Conservation (phyloP, 352 stramenopile species). For the Phytophthora cryptogea region DNA sequence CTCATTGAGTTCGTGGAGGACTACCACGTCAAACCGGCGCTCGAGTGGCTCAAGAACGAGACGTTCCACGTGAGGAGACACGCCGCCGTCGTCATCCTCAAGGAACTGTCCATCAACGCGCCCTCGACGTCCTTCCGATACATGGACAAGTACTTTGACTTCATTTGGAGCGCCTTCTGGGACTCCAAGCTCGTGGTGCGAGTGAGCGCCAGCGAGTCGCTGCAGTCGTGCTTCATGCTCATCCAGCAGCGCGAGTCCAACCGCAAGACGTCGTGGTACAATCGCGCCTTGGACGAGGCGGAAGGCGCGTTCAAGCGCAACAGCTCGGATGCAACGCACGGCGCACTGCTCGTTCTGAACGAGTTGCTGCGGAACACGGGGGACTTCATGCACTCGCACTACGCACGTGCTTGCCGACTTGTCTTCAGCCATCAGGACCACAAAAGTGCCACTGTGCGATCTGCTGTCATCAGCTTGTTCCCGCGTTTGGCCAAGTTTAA, state of each 20-base stretch:
- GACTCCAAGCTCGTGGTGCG: conserved; percentile 79
- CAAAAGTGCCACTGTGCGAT: conserved; percentile 77
- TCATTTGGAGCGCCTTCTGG: conserved; percentile 91
- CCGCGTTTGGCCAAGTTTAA: conserved; percentile 90
- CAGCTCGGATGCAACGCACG: conserved; percentile 81
- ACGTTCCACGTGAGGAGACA: conserved; percentile 88
- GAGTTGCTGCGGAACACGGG: conserved; percentile 86
- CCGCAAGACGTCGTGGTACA: conserved; percentile 84
- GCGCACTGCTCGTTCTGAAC: conserved; percentile 84
- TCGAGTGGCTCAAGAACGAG: conserved; percentile 90
- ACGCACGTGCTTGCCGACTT: conserved; percentile 67
- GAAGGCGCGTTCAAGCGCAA: conserved; percentile 73
- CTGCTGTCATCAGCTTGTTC: conserved; percentile 86
- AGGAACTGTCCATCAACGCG: conserved; percentile 86
- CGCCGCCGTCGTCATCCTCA: conserved; percentile 86
- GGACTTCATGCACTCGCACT: conserved; percentile 90
- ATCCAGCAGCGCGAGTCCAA: conserved; percentile 90
- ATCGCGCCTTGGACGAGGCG: conserved; percentile 75
- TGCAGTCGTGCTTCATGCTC: conserved; percentile 86
- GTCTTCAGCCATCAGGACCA: conserved; percentile 82
- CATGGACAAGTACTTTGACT: conserved; percentile 91
- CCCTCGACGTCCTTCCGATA: conserved; percentile 86
- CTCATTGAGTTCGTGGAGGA: conserved; percentile 91
- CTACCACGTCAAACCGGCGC: conserved; percentile 86
- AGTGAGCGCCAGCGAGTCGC: conserved; percentile 79